Base-by-base conservation (phyloP, 2,329 filamentous ascomycete species). In the Fusarium gaditjirri region DNA sequence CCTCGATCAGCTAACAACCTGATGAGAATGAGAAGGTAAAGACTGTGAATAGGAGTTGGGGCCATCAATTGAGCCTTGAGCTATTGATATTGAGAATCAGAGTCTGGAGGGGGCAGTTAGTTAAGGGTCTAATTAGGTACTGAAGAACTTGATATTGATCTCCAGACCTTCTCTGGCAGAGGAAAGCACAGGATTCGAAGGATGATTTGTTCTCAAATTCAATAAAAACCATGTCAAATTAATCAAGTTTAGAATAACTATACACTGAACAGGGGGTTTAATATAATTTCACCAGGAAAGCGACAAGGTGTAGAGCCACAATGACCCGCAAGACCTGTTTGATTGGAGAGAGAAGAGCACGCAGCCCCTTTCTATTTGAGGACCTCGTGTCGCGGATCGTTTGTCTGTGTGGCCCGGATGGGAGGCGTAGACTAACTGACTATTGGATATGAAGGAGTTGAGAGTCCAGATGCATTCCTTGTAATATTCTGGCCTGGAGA, bases 291-390 rank as follows among this genome's bases (percentile, higher is more conserved):
- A 61, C 58, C 72, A 75, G 72, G 70, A 65, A 56, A 54, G 17
- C 41, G 72, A 76, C 74, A 76, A 69, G 72, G 61, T 66, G 63
- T 76, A 72, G 75, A 76, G 75, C 75, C 75, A 76, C 71, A 76
- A 61, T 47, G 31, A 73, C 73, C 73, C 73, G 71, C 69, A 33
- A 53, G 35, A 35, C 35, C 44, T 33, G 41, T 49, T 55, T 72
- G 65, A 75, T 77, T 77, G 75, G 71, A 65, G 43, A 46, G 13
- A 17, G 21, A 39, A 41, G 70, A 65, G 33, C 38, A 19, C 25
- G 39, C 36, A 46, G 58, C 65, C 73, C 73, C 73, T 76, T 75
- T 69, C 73, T 52, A 35, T 60, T 53, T 41, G 67, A 67, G 61
- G 75, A 63, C 67, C 70, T 77, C 75, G 75, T 76, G 74, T 74